These are phyloP conservation scores for Cladorrhinum sp. DNA, from an alignment of 2,329 filamentous ascomycete species.

Conservation along the genomic window DNA sequence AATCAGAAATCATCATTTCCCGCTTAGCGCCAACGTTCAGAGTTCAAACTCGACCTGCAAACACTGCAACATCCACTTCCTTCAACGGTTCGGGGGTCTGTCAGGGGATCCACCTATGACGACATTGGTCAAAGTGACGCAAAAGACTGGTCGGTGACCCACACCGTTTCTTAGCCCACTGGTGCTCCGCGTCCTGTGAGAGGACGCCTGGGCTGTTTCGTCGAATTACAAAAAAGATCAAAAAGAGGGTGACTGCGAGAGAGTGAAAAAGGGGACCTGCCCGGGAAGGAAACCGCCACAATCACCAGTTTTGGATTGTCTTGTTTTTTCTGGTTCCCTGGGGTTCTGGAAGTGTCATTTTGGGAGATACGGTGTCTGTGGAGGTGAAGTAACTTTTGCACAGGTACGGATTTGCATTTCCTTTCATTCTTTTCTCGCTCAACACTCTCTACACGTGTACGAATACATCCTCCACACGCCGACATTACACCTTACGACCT, in stretches of 20 bases:
- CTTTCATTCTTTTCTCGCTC: neutral
- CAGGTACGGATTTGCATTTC: neutral
- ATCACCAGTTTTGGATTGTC: neutral
- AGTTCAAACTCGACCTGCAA: no score
- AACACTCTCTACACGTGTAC: neutral
- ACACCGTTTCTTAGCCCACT: conserved; percentile 2
- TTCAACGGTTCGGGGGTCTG: neutral
- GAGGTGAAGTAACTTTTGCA: no score
- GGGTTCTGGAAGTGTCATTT: neutral
- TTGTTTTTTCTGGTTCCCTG: neutral
- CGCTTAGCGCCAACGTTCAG: no score
- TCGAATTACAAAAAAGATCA: neutral
- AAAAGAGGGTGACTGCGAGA: neutral
- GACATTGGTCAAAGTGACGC: conserved; percentile 20
- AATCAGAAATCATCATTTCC: no score
- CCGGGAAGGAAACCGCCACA: neutral
- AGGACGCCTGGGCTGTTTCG: neutral
- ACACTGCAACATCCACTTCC: neutral
- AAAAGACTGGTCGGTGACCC: conserved; percentile 1
- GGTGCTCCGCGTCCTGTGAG: neutral
- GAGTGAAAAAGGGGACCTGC: neutral
- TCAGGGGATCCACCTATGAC: conserved; percentile 17
- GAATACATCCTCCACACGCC: neutral
- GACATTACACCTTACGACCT: neutral
- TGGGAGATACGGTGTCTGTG: no score